phyloP scores from a whole-genome alignment of 2,329 filamentous ascomycete genomes.

The Venturia asperata region DNA sequence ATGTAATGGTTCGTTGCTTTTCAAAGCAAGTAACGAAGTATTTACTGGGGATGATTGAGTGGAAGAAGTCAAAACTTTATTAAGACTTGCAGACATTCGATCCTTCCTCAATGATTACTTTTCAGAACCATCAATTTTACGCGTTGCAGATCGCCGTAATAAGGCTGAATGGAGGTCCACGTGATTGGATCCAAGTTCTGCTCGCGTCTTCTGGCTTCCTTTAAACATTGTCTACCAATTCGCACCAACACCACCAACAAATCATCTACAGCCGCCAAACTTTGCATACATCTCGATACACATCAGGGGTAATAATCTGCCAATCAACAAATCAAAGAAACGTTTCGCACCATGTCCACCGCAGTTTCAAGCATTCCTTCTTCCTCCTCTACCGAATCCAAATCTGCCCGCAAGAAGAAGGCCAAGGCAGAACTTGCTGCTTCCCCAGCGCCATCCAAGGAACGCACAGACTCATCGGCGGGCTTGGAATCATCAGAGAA shows the following conservation, averaged over 20 bases:
- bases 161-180: background rate
- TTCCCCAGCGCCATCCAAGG: slow-evolving; percentile 29
- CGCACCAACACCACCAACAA: background rate
- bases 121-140: background rate
- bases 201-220: background rate
- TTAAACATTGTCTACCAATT: background rate
- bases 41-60: too few relatives aligned
- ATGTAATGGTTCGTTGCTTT: too few relatives aligned
- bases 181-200: background rate
- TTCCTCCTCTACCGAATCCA: slow-evolving; percentile 28
- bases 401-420: slow-evolving; percentile 49
- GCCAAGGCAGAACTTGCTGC: slow-evolving; percentile 36
- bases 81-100: too few relatives aligned
- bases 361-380: slow-evolving; percentile 7
- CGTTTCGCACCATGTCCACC: slow-evolving; percentile 11
- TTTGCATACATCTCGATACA: background rate
- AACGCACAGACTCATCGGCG: slow-evolving; percentile 27
- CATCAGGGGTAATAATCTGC: background rate
- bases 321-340: background rate
- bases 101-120: too few relatives aligned
- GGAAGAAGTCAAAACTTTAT: too few relatives aligned
- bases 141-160: background rate
- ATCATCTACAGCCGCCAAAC: background rate
- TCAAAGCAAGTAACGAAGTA: too few relatives aligned
- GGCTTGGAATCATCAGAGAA: slow-evolving; percentile 26